phyloP scores from a whole-genome alignment of 2,329 filamentous ascomycete species.

The Xylariaceae sp. region DNA sequence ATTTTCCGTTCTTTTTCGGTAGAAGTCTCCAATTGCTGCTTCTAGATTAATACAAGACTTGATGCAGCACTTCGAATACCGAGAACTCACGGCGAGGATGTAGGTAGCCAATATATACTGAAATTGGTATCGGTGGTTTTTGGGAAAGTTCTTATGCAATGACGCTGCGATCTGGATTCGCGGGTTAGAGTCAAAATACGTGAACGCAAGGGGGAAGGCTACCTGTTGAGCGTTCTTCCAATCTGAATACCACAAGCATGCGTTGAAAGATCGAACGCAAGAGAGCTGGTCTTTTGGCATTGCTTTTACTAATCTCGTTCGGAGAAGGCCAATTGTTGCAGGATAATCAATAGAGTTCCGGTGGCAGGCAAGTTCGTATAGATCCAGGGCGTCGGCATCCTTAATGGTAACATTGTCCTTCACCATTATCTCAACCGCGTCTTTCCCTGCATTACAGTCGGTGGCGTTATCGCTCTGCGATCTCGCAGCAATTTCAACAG shows the following conservation, averaged over 20 bases:
- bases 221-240: conserved; percentile 61
- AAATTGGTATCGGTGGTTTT: conserved; percentile 54
- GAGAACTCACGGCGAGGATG: conserved; percentile 51
- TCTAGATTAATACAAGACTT: conserved; percentile 6
- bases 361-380: conserved; percentile 58
- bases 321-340: conserved; percentile 53
- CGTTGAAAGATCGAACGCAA: conserved; percentile 51
- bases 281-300: conserved; percentile 49
- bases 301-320: conserved; percentile 55
- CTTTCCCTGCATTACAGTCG: conserved; percentile 48
- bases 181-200: conserved; percentile 4
- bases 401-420: conserved; percentile 49
- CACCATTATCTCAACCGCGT: conserved; percentile 50
- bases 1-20: conserved; percentile 53
- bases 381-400: conserved; percentile 54
- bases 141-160: conserved; percentile 53
- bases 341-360: conserved; percentile 48
- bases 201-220: conserved; percentile 11
- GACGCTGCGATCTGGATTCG: conserved; percentile 54
- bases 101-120: conserved; percentile 59
- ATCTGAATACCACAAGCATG: conserved; percentile 59
- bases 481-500: conserved; percentile 49
- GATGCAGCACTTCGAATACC: background rate
- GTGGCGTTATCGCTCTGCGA: conserved; percentile 53
- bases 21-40: conserved; percentile 31